Conservation (phyloP, 768 basidiomycete genomes). For the Suillus weaverae region DNA sequence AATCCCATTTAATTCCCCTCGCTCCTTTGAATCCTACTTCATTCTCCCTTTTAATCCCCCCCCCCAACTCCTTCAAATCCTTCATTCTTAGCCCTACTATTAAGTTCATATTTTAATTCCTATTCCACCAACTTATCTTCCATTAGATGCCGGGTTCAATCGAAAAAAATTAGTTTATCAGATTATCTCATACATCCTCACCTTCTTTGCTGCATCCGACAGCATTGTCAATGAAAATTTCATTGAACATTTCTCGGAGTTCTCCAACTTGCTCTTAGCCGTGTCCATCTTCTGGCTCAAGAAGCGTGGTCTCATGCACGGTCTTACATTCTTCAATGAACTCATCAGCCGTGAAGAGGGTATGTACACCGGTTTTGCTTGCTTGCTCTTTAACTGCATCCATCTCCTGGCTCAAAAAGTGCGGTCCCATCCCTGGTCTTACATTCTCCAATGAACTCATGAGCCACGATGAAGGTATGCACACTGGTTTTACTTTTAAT, state of each 20-base stretch:
- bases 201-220: constrained; percentile 93
- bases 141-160: not conserved
- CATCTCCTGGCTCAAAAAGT: constrained; percentile 54
- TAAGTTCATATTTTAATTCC: not conserved
- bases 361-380: constrained; percentile 88
- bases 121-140: not conserved
- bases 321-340: not conserved
- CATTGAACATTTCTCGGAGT: constrained; percentile 91
- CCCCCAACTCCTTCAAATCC: not conserved
- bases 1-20: not conserved
- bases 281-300: constrained; percentile 96
- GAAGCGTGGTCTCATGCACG: constrained; percentile 93
- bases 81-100: not conserved
- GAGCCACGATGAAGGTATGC: constrained; percentile 97
- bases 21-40: not conserved
- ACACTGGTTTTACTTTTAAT: constrained; percentile 97
- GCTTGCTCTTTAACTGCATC: constrained; percentile 57
- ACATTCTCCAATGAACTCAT: no score
- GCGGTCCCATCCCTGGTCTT: constrained; percentile 79
- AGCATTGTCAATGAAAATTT: constrained; percentile 97
- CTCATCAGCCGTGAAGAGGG: no score
- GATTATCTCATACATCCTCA: constrained; percentile 89
- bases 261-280: constrained; percentile 49
- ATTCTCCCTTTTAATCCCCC: not conserved
- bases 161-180: constrained; percentile 34